These are phyloP conservation scores for Inga leiocalycina DNA, from an alignment of 306 rosid genomes.

Conservation along the genomic window DNA sequence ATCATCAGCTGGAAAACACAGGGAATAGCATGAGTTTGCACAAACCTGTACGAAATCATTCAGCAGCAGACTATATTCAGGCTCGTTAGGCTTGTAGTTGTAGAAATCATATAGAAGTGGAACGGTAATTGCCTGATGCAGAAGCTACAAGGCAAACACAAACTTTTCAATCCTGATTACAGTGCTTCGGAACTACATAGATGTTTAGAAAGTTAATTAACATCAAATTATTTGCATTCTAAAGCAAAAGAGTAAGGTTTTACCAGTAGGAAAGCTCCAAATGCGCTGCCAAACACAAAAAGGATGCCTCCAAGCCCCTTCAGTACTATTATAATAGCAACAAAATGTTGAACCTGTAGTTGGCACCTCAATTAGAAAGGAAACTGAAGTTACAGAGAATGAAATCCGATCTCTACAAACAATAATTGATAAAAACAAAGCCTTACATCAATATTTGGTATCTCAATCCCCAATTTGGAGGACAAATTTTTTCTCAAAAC, in stretches of 20 bases:
- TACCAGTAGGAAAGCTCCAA: constrained; percentile 84
- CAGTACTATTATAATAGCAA: constrained; percentile 51
- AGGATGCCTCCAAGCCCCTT: constrained; percentile 87
- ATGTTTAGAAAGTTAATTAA: not conserved
- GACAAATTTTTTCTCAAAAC: constrained; percentile 51
- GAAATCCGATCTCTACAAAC: constrained; percentile 13
- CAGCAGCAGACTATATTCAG: constrained; percentile 45
- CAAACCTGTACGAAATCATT: constrained; percentile 80
- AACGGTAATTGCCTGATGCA: constrained; percentile 56
- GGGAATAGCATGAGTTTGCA: constrained; percentile 25
- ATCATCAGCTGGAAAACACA: not conserved
- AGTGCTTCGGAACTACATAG: constrained; percentile 6
- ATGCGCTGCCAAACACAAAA: constrained; percentile 68
- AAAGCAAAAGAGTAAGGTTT: constrained; percentile 27
- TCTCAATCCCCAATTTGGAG: constrained; percentile 52
- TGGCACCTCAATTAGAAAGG: constrained; percentile 35
- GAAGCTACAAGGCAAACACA: constrained; percentile 49
- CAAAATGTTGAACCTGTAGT: constrained; percentile 63
- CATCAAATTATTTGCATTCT: not conserved
- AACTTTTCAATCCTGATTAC: constrained; percentile 1
- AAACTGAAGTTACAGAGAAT: not conserved
- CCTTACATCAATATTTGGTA: constrained; percentile 71
- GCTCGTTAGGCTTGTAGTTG: constrained; percentile 54
- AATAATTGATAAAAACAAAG: constrained; percentile 7
- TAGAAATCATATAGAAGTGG: constrained; percentile 85